Conservation (phyloP, 805 yeast species). For the Lipomyces starkeyi region DNA sequence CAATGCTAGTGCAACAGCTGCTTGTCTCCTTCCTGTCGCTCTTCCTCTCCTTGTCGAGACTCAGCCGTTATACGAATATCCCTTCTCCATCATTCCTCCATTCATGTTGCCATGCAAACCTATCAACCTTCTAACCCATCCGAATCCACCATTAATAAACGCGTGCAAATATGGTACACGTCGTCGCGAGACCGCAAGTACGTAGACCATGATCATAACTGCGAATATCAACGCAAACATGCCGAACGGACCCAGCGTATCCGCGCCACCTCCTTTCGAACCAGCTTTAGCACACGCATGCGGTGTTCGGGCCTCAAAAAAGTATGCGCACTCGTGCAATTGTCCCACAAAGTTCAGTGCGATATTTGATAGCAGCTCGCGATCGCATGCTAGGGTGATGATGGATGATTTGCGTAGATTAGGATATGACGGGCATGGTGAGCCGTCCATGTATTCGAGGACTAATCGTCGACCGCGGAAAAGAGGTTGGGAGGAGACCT, state of each 20-base stretch:
- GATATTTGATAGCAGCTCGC: slow-evolving; percentile 60
- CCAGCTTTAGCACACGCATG: slow-evolving; percentile 77
- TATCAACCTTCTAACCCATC: slow-evolving; percentile 11
- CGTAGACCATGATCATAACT: slow-evolving; percentile 32
- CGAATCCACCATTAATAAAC: slow-evolving; percentile 20
- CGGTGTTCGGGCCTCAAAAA: slow-evolving; percentile 82
- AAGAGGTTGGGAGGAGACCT: slow-evolving; percentile 60
- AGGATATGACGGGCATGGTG: slow-evolving; percentile 54
- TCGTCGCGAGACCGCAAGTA: slow-evolving; percentile 33
- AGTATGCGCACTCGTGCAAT: slow-evolving; percentile 76
- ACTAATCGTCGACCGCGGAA: slow-evolving; percentile 75
- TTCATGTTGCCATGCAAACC: background rate
- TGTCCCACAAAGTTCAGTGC: slow-evolving; percentile 72
- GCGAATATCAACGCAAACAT: slow-evolving; percentile 51
- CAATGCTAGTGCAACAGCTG: no score
- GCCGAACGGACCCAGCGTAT: slow-evolving; percentile 60
- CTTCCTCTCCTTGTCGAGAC: background rate
- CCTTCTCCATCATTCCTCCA: background rate
- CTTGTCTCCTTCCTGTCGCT: background rate
- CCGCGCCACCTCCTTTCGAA: slow-evolving; percentile 60
- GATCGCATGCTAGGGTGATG: slow-evolving; percentile 77
- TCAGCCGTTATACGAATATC: background rate
- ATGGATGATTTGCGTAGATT: slow-evolving; percentile 63
- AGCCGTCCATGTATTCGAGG: slow-evolving; percentile 73
- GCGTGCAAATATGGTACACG: slow-evolving; percentile 36